These are phyloP conservation scores for Bjerkandera adusta DNA, from an alignment of 1,284 basidiomycete species.

Conservation along the genomic window DNA sequence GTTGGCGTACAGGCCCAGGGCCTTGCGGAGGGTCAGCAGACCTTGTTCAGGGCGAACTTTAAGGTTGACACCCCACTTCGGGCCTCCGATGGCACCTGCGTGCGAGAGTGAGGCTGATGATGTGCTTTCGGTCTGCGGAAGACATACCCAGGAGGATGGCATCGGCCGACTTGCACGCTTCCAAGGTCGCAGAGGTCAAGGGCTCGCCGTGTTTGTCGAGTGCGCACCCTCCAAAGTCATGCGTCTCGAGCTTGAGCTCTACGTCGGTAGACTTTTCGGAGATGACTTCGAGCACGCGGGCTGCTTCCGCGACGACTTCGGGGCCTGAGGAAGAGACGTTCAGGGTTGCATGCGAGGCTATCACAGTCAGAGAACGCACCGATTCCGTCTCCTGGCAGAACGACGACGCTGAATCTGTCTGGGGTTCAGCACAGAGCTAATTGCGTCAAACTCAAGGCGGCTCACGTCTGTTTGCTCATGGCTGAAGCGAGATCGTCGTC, in stretches of 20 bases:
- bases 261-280: conserved; percentile 60
- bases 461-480: conserved; percentile 40
- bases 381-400: conserved; percentile 96
- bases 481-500: background rate
- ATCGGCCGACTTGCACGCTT: conserved; percentile 87
- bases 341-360: background rate
- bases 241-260: conserved; percentile 73
- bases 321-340: conserved; percentile 66
- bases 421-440: background rate
- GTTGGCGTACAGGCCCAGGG: conserved; percentile 97
- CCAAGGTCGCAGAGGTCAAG: conserved; percentile 82
- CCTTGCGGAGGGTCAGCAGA: conserved; percentile 89
- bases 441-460: background rate
- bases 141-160: conserved; percentile 84
- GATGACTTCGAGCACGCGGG: conserved; percentile 80
- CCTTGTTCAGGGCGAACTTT: conserved; percentile 96
- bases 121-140: conserved; percentile 1
- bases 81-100: conserved; percentile 92
- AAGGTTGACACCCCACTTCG: conserved; percentile 94
- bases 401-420: conserved; percentile 78
- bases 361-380: conserved; percentile 47
- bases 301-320: conserved; percentile 89
- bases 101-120: conserved; percentile 7
- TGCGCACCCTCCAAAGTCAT: conserved; percentile 91
- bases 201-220: conserved; percentile 89